Base-by-base conservation (phyloP, 495 filamentous ascomycete genomes). In the Trichocladium uniseriatum region DNA sequence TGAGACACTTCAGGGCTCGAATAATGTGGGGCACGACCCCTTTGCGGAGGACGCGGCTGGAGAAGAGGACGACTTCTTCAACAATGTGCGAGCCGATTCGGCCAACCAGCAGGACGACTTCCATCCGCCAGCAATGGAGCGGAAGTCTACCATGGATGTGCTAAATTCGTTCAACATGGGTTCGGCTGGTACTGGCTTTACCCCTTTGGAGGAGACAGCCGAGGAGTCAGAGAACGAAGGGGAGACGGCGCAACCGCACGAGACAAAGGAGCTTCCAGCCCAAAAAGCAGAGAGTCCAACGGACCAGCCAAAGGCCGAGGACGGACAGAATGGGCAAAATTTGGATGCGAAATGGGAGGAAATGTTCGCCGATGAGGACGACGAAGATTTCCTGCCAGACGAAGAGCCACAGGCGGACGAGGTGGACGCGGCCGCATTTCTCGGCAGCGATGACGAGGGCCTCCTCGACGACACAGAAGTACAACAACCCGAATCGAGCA, bases 301-400 rank as follows among this genome's bases (percentile, higher is more conserved):
- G 67, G n/a, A 52, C 20, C 34, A 48, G 37, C 39, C 53, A 16
- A 57, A 64, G 24, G 51, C 57, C 29, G 64, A 56, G 37, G 35
- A 24, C 13, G 49, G 39, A 1, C 56, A 62, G 27, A 83, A 92
- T 55, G 49, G 39, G 1, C 56, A 62, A 24, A 83, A 92, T 55
- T 65, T 92, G 6, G 83, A 84, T 39, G 85, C 84, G 2, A 79
- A 82, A 53, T 96, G 92, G 92, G 73, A 88, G 56, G 86, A 82
- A 37, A 85, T 86, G 50, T 73, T 96, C 55, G 84, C 80, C 35
- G 89, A 92, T 55, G 87, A 91, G 45, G 72, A 89, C 36, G 77
- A 84, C 40, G 85, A 85, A 38, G 77, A 81, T 6, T 79, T 82
- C 45, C 58, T 71, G 14, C 57, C 64, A 11, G 61, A 72, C 14